phyloP scores from a whole-genome alignment of 2,329 filamentous ascomycete genomes.

The Claviceps sorghi region DNA sequence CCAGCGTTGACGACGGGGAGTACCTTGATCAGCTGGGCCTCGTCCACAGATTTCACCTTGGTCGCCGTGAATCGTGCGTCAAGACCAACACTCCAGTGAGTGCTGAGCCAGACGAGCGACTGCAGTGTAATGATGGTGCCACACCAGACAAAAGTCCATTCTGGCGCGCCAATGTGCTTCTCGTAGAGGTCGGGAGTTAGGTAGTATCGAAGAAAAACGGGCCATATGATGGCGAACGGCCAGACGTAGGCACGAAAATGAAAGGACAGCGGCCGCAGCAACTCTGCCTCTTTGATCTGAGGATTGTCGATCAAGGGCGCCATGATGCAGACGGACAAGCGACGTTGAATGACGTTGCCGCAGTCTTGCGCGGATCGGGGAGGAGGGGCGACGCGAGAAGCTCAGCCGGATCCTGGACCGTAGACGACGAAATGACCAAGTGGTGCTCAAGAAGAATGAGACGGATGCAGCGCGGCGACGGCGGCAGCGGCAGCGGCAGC shows the following conservation, averaged over 20 bases:
- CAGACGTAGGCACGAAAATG: constrained; percentile 79
- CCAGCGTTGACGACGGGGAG: constrained; percentile 83
- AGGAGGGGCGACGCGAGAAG: background rate
- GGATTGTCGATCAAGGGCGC: constrained; percentile 78
- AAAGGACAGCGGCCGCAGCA: constrained; percentile 73
- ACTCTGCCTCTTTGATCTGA: constrained; percentile 75
- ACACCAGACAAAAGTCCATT: constrained; percentile 96
- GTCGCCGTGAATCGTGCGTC: constrained; percentile 68
- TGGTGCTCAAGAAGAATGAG: background rate
- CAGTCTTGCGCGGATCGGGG: constrained; percentile 1
- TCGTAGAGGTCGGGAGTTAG: constrained; percentile 73
- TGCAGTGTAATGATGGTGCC: constrained; percentile 79
- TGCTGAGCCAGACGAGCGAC: constrained; percentile 83
- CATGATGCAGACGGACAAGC: constrained; percentile 27
- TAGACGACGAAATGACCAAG: background rate
- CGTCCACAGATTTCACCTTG: constrained; percentile 51
- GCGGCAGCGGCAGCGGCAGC: background rate
- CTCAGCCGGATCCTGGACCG: background rate
- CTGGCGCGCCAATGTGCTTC: constrained; percentile 77
- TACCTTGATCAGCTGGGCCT: constrained; percentile 81
- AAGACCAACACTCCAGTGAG: constrained; percentile 91
- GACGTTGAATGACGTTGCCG: constrained; percentile 1
- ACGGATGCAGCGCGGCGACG: background rate
- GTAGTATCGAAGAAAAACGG: constrained; percentile 78
- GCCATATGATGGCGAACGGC: constrained; percentile 88